Evolutionary conservation across 305 asterid genomes (phyloP), one percentile per base, ranked within the genome.

Genomic region (Solanum aculeatissimum): DNA sequence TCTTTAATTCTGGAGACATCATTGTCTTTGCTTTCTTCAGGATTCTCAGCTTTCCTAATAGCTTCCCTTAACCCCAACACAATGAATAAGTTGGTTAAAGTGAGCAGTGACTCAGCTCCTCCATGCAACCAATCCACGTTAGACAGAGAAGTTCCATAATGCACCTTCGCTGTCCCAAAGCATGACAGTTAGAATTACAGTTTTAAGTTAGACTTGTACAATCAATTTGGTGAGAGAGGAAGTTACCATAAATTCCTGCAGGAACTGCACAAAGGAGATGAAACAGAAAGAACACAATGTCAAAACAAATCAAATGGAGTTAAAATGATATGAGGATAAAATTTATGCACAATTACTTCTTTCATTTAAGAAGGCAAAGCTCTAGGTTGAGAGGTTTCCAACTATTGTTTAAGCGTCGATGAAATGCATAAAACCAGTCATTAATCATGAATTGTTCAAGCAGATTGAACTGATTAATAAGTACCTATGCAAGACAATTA

Each of bases 71-170:
- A 92, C 82, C 99, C 98, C 89, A 96, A 84, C 84, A 96, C 98
- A 15, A 94, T 93, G 90, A 96, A 94, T 85, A 96, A 88, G 92
- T 96, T 96, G 85, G 97, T 93, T 85, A 96, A 89, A 32, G 97
- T 91, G 80, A 94, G 97, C 80, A 95, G 85, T 29, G 98, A 95
- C 91, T 95, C 98, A 10, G 97, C 98, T 83, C 98, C 97, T 85
- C 98, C 97, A 49, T 93, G 98, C 91, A 95, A 88, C 98, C 97
- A 95, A 81, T 95, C 98, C 49, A 94, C 95, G 79, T 94, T 93
- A 82, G 98, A 94, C 87, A 93, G 91, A 51, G 98, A 94, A 78
- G 98, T 95, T 63, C 98, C 98, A 87, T 92, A 94, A 66, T 94
- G 94, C 88, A 95, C 93, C 91, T 95, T 95, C 54, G 97, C 97